Evolutionary conservation across 164 flowering plant genomes (phyloP).

Genomic region (Liriodendron chinense): DNA sequence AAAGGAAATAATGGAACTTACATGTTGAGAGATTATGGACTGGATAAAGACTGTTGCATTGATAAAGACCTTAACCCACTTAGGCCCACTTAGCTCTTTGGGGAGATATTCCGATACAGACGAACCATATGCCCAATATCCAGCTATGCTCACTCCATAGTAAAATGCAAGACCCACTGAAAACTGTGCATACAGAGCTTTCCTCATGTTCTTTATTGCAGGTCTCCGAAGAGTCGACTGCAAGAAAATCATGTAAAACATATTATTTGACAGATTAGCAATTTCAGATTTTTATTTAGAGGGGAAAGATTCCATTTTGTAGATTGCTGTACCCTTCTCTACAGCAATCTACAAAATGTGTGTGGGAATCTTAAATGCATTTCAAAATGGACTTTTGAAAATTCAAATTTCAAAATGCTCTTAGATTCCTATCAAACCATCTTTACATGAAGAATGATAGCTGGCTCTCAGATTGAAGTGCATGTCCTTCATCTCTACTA

Average conservation of each 20-base stretch:
- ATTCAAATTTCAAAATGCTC: too few species aligned
- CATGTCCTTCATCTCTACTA: too few species aligned
- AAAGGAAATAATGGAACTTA: conserved; percentile 31
- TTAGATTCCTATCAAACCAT: too few species aligned
- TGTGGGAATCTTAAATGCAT: too few species aligned
- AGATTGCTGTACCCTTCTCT: too few species aligned
- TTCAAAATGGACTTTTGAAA: too few species aligned
- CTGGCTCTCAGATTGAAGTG: too few species aligned
- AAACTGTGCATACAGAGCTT: conserved; percentile 43
- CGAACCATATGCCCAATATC: conserved; percentile 68
- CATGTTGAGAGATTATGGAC: conserved; percentile 51
- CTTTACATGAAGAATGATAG: too few species aligned
- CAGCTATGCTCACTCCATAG: conserved; percentile 49
- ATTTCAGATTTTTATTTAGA: too few species aligned
- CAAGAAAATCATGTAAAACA: not conserved
- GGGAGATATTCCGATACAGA: conserved; percentile 49
- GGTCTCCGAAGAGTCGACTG: conserved; percentile 60
- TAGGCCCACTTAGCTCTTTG: conserved; percentile 43
- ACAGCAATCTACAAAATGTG: too few species aligned
- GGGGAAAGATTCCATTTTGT: too few species aligned
- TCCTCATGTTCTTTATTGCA: conserved; percentile 53
- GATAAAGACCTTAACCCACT: conserved; percentile 41
- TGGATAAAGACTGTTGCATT: conserved; percentile 46
- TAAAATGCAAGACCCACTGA: conserved; percentile 43
- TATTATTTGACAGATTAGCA: too few species aligned